These are phyloP conservation scores for Novakomyces olei DNA, from an alignment of 805 yeast species.

Conservation along the genomic window DNA sequence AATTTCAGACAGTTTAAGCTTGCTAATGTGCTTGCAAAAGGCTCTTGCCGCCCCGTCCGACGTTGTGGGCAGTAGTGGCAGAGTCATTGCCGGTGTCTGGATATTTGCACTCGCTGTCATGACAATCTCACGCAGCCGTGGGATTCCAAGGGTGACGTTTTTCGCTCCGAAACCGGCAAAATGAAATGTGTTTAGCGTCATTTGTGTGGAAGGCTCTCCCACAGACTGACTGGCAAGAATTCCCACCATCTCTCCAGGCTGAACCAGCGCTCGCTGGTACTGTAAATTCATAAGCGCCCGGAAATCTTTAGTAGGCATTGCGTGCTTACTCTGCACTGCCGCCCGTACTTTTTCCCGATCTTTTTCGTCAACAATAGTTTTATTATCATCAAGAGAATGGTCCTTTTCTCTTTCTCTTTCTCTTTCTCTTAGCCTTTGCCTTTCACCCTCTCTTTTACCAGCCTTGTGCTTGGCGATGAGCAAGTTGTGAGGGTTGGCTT, in stretches of 20 bases:
- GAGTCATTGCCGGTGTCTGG: conserved; percentile 96
- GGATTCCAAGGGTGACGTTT: conserved; percentile 96
- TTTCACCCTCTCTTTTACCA: too few species aligned
- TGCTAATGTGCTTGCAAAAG: conserved; percentile 76
- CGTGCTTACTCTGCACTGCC: conserved; percentile 14
- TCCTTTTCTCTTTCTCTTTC: too few species aligned
- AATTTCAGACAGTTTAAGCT: conserved; percentile 68
- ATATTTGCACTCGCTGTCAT: conserved; percentile 95
- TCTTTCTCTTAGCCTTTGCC: too few species aligned
- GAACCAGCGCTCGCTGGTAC: conserved; percentile 83
- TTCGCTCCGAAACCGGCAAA: conserved; percentile 99
- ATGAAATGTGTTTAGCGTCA: conserved; percentile 93
- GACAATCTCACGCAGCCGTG: conserved; percentile 98
- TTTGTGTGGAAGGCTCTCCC: conserved; percentile 98
- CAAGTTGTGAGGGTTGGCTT: conserved; percentile 25
- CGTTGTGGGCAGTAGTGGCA: conserved; percentile 65
- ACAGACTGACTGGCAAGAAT: conserved; percentile 94
- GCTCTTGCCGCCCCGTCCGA: conserved; percentile 72
- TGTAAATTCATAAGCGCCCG: conserved; percentile 93
- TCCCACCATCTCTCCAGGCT: conserved; percentile 97
- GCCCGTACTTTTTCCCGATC: neutral
- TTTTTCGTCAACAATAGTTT: too few species aligned
- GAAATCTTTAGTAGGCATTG: too few species aligned
- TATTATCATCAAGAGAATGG: neutral
- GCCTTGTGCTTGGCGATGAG: conserved; percentile 31